Evolutionary conservation across 2,329 filamentous ascomycete genomes (phyloP), one percentile per base, ranked within the genome.

Genomic region (Ophiostoma angusticollis): DNA sequence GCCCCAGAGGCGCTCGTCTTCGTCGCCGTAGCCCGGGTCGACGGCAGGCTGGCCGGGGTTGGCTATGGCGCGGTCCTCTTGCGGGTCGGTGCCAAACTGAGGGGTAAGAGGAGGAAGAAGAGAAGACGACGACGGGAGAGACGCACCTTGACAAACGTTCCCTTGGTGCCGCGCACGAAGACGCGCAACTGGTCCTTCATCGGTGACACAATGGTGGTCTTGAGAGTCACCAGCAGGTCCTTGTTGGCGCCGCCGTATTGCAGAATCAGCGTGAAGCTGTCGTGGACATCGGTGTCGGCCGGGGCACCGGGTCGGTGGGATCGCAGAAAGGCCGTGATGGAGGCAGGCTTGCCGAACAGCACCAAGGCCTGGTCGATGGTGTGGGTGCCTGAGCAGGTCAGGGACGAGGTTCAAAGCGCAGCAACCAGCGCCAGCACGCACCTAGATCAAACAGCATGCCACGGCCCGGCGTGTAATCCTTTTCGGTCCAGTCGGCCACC

Each of bases 141-240:
- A 29, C 36, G 27, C 29, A 57, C 57, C 47, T 67, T 64, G 40
- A 62, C 41, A 39, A 58, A 66, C 0, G 55, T 54, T 1, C 74
- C 75, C 51, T 74, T 69, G 2, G 70, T 71, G 19, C 75, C 76
- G 5, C 74, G 58, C 5, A 79, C 64, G 65, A 72, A 77, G 54
- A 67, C 78, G 35, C 74, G 59, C 44, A 78, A 53, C 52, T 79
- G 75, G 47, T 72, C 64, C 27, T 63, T 64, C 50, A 78, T 70
- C 0, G 68, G 61, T 39, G 65, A 72, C 22, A 77, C 62, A n/a
- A 78, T 65, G 2, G 62, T 62, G 6, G 72, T 72, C 54, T 78
- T 79, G 23, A 65, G 67, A 0, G 74, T 74, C 3, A 72, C 75
- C 18, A 74, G 46, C 25, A 67, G 55, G 3, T 65, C 61, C 23